Percentiles rank a stretch among this genome's conserved stretches.
These are phyloP conservation scores for Lenzites betulinus DNA, from an alignment of 768 basidiomycete species.

Conservation along the genomic window DNA sequence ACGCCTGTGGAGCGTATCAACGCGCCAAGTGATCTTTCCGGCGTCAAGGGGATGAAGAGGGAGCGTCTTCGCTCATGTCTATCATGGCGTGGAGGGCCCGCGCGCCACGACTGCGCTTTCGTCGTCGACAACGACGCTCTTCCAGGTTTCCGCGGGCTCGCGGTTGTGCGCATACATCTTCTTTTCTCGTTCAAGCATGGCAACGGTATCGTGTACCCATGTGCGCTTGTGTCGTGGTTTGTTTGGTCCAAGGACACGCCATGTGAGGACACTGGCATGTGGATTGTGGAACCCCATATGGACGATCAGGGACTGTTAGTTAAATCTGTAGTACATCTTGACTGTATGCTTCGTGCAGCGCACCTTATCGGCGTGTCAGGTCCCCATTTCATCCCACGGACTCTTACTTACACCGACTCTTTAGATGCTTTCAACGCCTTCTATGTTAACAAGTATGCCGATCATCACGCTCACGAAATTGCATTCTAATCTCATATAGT, in stretches of 20 bases:
- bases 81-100: constrained; percentile 22
- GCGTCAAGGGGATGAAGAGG: constrained; percentile 28
- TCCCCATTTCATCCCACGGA: neutral
- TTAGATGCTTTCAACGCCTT: too few relatives aligned
- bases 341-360: neutral
- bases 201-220: neutral
- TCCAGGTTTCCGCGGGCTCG: constrained; percentile 23
- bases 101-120: constrained; percentile 29
- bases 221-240: constrained; percentile 4
- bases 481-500: too few relatives aligned
- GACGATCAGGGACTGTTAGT: neutral
- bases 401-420: neutral
- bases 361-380: neutral
- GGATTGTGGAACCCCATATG: neutral
- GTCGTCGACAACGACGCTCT: constrained; percentile 11
- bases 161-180: constrained; percentile 26
- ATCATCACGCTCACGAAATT: constrained; percentile 10
- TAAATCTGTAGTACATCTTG: neutral
- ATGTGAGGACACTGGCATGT: constrained; percentile 7
- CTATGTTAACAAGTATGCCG: constrained; percentile 12
- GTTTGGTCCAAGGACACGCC: neutral
- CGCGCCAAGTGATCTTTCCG: constrained; percentile 33
- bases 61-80: constrained; percentile 29
- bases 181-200: constrained; percentile 24
- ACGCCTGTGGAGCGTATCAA: too few relatives aligned